These are phyloP conservation scores for Carex scoparia DNA, from an alignment of 176 grass and related monocot genomes.

Conservation along the genomic window DNA sequence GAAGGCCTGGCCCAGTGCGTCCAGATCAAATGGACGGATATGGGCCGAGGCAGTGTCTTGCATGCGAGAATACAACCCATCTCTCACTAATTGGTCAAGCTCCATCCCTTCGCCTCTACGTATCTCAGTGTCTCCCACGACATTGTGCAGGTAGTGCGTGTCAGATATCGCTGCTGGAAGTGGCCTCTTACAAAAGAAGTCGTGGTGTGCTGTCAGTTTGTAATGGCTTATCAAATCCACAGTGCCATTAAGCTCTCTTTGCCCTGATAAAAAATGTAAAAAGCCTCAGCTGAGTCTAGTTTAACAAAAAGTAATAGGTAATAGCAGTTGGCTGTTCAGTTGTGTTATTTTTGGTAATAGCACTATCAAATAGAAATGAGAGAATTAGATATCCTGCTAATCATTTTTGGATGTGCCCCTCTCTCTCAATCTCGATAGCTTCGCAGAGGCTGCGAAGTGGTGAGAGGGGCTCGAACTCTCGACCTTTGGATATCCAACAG, in stretches of 20 bases:
- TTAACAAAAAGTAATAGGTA: not conserved
- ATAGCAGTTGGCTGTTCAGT: not conserved
- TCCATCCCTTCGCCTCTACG: slow-evolving; percentile 98
- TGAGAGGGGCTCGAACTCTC: too few species aligned
- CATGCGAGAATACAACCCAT: slow-evolving; percentile 42
- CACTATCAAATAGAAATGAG: too few species aligned
- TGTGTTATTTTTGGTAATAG: too few species aligned
- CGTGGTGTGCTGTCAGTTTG: slow-evolving; percentile 73
- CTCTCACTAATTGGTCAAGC: slow-evolving; percentile 80
- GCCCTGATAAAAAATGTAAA: slow-evolving; percentile 45
- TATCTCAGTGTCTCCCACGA: slow-evolving; percentile 88
- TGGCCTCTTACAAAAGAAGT: slow-evolving; percentile 91
- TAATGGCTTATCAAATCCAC: slow-evolving; percentile 87
- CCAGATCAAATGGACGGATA: slow-evolving; percentile 73
- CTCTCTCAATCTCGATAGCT: too few species aligned
- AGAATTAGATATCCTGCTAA: too few species aligned
- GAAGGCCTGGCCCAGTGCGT: slow-evolving; percentile 74
- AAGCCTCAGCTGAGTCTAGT: not conserved
- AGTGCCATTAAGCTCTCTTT: slow-evolving; percentile 78
- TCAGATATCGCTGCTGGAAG: slow-evolving; percentile 77
- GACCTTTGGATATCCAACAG: too few species aligned
- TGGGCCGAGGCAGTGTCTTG: slow-evolving; percentile 49
- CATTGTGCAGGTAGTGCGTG: slow-evolving; percentile 93
- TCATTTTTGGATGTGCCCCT: too few species aligned
- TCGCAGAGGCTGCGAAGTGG: too few species aligned